phyloP scores from a whole-genome alignment of 257 asterid species.

The Solanum chmielewskii region DNA sequence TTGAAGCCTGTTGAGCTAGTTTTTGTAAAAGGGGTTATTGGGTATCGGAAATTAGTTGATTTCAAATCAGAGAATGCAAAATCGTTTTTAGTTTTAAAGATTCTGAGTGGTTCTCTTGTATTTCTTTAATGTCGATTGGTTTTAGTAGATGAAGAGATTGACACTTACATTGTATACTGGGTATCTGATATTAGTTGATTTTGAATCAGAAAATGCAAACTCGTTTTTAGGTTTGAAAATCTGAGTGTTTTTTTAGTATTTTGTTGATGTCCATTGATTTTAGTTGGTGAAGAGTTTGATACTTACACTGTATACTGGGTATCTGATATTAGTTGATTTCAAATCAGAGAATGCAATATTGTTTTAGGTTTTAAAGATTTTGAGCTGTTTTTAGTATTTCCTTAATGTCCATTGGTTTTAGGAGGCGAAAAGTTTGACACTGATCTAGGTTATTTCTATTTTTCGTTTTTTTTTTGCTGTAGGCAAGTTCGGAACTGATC shows the following conservation, averaged over 20 bases:
- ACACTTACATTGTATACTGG: background rate
- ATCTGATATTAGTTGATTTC: background rate
- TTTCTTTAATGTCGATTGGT: background rate
- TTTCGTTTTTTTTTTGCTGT: background rate
- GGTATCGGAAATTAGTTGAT: background rate
- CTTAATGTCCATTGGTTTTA: background rate
- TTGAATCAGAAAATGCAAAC: background rate
- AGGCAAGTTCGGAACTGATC: conserved; percentile 76
- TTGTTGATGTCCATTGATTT: background rate
- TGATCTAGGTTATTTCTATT: background rate
- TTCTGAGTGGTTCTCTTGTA: background rate
- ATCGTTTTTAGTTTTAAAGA: background rate
- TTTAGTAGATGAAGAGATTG: background rate
- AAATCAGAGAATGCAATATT: background rate
- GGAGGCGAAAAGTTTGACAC: background rate
- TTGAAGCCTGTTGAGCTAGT: background rate
- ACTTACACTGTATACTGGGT: background rate
- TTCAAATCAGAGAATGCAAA: background rate
- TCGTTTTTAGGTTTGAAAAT: background rate
- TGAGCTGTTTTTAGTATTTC: background rate
- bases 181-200: background rate
- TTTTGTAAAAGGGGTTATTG: background rate
- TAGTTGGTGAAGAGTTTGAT: background rate
- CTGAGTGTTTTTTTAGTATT: background rate
- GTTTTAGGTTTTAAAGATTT: background rate